A percentile compares a stretch with the other conserved stretches of the same genome.
These are phyloP conservation scores for Lactarius pseudohatsudake DNA, from an alignment of 768 basidiomycete genomes.

Conservation along the genomic window DNA sequence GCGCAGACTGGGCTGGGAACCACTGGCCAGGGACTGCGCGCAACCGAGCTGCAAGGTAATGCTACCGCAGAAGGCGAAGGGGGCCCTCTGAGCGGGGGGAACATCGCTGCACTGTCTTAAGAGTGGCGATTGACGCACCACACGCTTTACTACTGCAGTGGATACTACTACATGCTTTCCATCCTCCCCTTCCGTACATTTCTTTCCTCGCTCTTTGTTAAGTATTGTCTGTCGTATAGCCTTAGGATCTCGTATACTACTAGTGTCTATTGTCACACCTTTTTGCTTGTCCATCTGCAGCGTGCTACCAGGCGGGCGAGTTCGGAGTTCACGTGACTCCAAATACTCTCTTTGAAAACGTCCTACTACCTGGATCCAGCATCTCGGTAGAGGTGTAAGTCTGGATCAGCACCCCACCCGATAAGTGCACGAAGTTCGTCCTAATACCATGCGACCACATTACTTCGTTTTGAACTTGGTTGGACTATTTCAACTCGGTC, in stretches of 20 bases:
- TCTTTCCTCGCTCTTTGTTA: constrained; percentile 19
- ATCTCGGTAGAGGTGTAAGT: too few relatives aligned
- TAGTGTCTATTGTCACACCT: not conserved
- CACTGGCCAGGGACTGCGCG: constrained; percentile 59
- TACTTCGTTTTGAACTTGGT: too few relatives aligned
- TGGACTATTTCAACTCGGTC: too few relatives aligned
- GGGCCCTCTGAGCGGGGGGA: constrained; percentile 58
- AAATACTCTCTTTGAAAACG: too few relatives aligned
- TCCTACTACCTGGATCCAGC: too few relatives aligned
- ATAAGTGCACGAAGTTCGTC: too few relatives aligned
- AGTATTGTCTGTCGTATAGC: constrained; percentile 27
- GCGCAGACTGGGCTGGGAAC: constrained; percentile 48
- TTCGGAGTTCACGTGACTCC: too few relatives aligned
- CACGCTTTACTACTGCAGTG: not conserved
- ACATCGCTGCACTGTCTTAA: constrained; percentile 50
- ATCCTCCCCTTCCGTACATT: not conserved
- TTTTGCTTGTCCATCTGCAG: not conserved
- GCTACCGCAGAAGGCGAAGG: constrained; percentile 49
- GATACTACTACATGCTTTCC: not conserved
- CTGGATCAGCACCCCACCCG: too few relatives aligned
- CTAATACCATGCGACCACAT: too few relatives aligned
- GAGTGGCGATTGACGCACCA: constrained; percentile 16
- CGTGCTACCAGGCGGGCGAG: not conserved
- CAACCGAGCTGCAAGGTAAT: constrained; percentile 51
- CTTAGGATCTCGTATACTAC: constrained; percentile 26